These are phyloP conservation scores for Ustilago crameri DNA, from an alignment of 1,284 basidiomycete genomes.

Conservation along the genomic window DNA sequence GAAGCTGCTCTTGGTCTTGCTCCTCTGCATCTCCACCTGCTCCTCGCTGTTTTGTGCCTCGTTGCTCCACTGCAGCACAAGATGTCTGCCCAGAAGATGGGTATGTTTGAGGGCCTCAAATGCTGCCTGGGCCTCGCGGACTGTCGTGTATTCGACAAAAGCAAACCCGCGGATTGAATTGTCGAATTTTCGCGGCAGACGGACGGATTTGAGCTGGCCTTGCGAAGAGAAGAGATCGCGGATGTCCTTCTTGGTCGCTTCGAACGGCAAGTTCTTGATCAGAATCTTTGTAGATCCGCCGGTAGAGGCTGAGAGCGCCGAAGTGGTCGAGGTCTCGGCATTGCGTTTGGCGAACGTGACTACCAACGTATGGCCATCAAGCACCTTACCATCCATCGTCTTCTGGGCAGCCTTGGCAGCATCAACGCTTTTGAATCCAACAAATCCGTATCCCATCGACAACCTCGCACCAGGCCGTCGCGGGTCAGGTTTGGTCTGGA, in stretches of 20 bases:
- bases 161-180: conserved; percentile 81
- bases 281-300: conserved; percentile 72
- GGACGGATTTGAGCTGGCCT: conserved; percentile 75
- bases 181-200: conserved; percentile 78
- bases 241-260: conserved; percentile 91
- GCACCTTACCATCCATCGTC: conserved; percentile 81
- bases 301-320: conserved; percentile 75
- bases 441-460: conserved; percentile 96
- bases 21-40: conserved; percentile 50
- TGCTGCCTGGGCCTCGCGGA: conserved; percentile 59
- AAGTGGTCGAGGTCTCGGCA: conserved; percentile 71
- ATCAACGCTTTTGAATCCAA: conserved; percentile 84
- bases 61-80: conserved; percentile 89
- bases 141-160: conserved; percentile 78
- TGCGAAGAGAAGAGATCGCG: conserved; percentile 80
- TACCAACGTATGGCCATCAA: conserved; percentile 87
- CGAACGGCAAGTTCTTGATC: conserved; percentile 97
- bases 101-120: conserved; percentile 79
- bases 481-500: conserved; percentile 90
- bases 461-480: conserved; percentile 68
- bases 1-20: conserved; percentile 40
- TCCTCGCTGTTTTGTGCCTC: conserved; percentile 64
- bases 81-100: conserved; percentile 92
- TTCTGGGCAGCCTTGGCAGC: conserved; percentile 81
- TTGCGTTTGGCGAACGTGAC: conserved; percentile 90